These are phyloP conservation scores for Fragaria vesca DNA, from an alignment of 306 rosid species.

Conservation along the genomic window DNA sequence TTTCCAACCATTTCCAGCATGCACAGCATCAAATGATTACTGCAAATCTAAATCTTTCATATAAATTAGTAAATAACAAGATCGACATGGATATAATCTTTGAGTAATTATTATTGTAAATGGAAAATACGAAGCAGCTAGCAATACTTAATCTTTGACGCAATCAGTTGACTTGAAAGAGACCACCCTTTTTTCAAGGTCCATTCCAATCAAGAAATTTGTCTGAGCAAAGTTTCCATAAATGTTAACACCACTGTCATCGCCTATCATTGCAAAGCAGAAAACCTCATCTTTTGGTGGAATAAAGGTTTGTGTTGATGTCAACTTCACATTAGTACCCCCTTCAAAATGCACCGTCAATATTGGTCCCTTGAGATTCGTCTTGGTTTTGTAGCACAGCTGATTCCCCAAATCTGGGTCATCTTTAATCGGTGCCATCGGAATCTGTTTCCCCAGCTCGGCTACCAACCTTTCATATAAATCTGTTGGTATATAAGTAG, in stretches of 20 bases:
- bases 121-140: not conserved
- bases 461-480: slow-evolving; percentile 37
- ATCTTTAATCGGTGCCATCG: slow-evolving; percentile 31
- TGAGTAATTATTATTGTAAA: too few relatives aligned
- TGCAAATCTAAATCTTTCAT: too few relatives aligned
- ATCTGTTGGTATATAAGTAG: slow-evolving; percentile 47
- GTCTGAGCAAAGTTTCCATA: slow-evolving; percentile 57
- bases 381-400: slow-evolving; percentile 42
- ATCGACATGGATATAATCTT: not conserved
- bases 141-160: slow-evolving; percentile 17
- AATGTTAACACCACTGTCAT: slow-evolving; percentile 19
- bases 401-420: slow-evolving; percentile 50
- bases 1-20: too few relatives aligned
- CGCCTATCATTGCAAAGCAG: slow-evolving; percentile 48
- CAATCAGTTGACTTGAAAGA: slow-evolving; percentile 64
- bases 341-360: slow-evolving; percentile 54
- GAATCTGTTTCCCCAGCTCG: slow-evolving; percentile 42
- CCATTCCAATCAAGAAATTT: slow-evolving; percentile 52
- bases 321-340: slow-evolving; percentile 46
- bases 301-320: slow-evolving; percentile 43
- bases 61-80: too few relatives aligned
- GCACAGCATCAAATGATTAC: too few relatives aligned
- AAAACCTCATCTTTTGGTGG: slow-evolving; percentile 48
- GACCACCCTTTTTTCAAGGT: slow-evolving; percentile 35
- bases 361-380: slow-evolving; percentile 39